These are phyloP conservation scores for Suhomyces choctaworum DNA, from an alignment of 1,139 yeast genomes.

Conservation along the genomic window DNA sequence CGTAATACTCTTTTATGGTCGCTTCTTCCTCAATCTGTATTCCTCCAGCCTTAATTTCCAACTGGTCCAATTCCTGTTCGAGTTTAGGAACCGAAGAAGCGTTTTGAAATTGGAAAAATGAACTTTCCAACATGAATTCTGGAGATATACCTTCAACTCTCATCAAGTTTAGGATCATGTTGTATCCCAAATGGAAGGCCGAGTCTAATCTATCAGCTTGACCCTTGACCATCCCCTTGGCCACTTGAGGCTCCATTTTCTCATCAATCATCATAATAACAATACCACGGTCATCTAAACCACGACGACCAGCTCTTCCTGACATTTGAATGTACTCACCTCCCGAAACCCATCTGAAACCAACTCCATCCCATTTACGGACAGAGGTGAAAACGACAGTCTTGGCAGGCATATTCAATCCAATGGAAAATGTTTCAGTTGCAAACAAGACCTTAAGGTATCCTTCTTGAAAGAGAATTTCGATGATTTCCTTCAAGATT, in stretches of 20 bases:
- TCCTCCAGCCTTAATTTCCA: conserved; percentile 49
- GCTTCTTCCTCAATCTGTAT: conserved; percentile 76
- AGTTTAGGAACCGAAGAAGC: conserved; percentile 84
- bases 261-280: conserved; percentile 99
- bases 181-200: conserved; percentile 94
- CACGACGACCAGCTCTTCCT: conserved; percentile 99
- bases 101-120: conserved; percentile 94
- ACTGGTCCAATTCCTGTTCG: conserved; percentile 60
- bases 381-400: conserved; percentile 98
- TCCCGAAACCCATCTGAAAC: conserved; percentile 98
- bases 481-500: conserved; percentile 93
- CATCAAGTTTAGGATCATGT: conserved; percentile 93
- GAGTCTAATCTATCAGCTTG: conserved; percentile 96
- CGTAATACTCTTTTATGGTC: conserved; percentile 77
- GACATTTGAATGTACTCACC: conserved; percentile 99
- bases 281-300: conserved; percentile 97
- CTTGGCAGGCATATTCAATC: conserved; percentile 96
- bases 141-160: conserved; percentile 98
- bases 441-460: conserved; percentile 91
- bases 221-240: conserved; percentile 99
- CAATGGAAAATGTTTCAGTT: conserved; percentile 97
- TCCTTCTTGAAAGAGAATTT: conserved; percentile 95
- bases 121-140: conserved; percentile 91
- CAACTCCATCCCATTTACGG: conserved; percentile 96
- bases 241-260: conserved; percentile 98